A percentile compares a stretch with the other conserved stretches of the same genome.
Conservation (phyloP, 2,329 filamentous ascomycete genomes). For the Aureobasidium namibiae region DNA sequence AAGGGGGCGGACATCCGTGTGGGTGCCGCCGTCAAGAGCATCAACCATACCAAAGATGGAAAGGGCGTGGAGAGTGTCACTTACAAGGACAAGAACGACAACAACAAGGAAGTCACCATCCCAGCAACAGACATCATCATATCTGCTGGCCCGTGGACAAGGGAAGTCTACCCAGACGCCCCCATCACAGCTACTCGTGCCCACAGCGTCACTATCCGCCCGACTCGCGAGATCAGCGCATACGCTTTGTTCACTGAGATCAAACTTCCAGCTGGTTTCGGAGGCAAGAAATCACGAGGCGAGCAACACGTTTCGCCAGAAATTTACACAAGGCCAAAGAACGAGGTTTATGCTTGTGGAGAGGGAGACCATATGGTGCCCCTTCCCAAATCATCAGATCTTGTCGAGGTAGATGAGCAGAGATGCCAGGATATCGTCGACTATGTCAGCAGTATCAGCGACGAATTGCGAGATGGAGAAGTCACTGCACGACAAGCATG, state of each 20-base stretch:
- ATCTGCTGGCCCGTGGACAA: constrained; percentile 56
- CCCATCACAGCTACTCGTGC: constrained; percentile 55
- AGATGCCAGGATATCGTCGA: constrained; percentile 81
- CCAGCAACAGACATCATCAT: constrained; percentile 51
- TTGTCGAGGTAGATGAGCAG: constrained; percentile 64
- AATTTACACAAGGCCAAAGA: constrained; percentile 83
- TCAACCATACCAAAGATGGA: constrained; percentile 44
- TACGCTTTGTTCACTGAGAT: constrained; percentile 86
- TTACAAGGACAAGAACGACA: constrained; percentile 47
- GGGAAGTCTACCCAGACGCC: constrained; percentile 42
- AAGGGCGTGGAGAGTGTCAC: constrained; percentile 54
- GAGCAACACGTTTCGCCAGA: constrained; percentile 70
- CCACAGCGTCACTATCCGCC: constrained; percentile 54
- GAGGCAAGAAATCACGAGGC: constrained; percentile 33
- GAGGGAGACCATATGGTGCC: constrained; percentile 72
- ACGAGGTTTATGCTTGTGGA: constrained; percentile 89
- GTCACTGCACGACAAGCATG: constrained; percentile 78
- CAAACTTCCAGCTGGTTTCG: constrained; percentile 57
- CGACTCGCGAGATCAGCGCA: constrained; percentile 53
- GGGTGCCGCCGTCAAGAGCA: constrained; percentile 56
- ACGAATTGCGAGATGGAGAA: constrained; percentile 38
- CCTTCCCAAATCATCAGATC: constrained; percentile 65
- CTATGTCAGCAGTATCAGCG: constrained; percentile 57
- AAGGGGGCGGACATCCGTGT: constrained; percentile 51
- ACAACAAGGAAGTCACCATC: constrained; percentile 39